Evolutionary conservation across 139 green algal genomes (phyloP).

Genomic region (Protoeuglena noctilucae): DNA sequence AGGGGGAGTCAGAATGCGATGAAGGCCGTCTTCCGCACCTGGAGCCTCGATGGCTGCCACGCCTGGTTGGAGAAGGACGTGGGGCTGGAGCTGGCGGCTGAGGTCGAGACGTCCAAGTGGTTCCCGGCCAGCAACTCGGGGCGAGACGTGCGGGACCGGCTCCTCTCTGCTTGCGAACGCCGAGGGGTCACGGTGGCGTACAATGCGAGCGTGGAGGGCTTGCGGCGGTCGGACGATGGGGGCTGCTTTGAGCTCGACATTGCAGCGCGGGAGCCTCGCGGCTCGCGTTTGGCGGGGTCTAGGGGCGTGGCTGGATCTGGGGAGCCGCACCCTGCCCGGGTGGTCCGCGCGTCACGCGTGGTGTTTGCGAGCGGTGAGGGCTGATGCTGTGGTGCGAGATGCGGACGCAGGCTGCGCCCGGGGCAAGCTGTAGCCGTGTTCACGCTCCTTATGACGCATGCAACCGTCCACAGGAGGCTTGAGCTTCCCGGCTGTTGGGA

Average conservation of each 20-base stretch:
- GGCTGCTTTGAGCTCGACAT: not conserved
- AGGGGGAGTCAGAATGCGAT: slow-evolving; percentile 26
- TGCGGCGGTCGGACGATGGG: slow-evolving; percentile 6
- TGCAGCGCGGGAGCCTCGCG: not conserved
- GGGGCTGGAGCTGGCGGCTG: slow-evolving; percentile 41
- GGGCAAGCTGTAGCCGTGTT: too few species aligned
- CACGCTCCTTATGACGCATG: too few species aligned
- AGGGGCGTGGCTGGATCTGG: not conserved
- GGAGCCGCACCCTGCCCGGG: too few species aligned
- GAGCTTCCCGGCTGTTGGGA: slow-evolving; percentile 68
- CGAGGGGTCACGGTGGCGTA: slow-evolving; percentile 22
- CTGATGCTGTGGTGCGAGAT: too few species aligned
- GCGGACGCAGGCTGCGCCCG: too few species aligned
- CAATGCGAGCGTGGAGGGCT: slow-evolving; percentile 22
- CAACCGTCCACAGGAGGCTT: slow-evolving; percentile 57
- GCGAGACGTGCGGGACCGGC: slow-evolving; percentile 45
- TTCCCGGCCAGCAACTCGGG: slow-evolving; percentile 61
- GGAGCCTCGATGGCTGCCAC: slow-evolving; percentile 45
- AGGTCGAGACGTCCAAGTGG: slow-evolving; percentile 54
- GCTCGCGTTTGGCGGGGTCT: not conserved
- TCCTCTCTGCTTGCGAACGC: slow-evolving; percentile 43
- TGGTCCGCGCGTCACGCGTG: too few species aligned
- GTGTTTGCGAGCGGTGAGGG: too few species aligned
- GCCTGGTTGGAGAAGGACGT: slow-evolving; percentile 49
- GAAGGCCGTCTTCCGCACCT: slow-evolving; percentile 44